Conservation (phyloP, 1,284 basidiomycete genomes). For the Phylloboletellus chloephorus region DNA sequence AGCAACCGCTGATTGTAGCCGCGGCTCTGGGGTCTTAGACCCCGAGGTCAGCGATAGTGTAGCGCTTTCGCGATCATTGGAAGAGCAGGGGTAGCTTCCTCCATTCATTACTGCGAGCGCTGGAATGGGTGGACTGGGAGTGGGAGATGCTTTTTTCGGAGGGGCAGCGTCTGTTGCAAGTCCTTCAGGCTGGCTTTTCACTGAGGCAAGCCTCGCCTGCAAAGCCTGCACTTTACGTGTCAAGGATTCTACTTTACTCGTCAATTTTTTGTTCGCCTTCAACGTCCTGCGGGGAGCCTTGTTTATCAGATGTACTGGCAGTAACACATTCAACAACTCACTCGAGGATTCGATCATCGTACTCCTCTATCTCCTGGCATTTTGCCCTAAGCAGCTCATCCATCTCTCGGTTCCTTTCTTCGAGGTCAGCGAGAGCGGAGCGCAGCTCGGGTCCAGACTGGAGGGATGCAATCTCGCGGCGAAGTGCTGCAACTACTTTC, state of each 20-base stretch:
- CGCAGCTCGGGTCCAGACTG: conserved; percentile 50
- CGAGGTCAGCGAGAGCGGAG: conserved; percentile 50
- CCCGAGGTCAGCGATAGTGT: conserved; percentile 40
- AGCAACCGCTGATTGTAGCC: neutral
- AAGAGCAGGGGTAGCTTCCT: conserved; percentile 7
- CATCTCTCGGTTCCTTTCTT: conserved; percentile 67
- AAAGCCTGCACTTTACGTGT: conserved; percentile 65
- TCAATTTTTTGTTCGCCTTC: conserved; percentile 73
- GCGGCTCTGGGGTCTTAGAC: conserved; percentile 48
- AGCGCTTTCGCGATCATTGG: conserved; percentile 36
- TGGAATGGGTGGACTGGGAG: conserved; percentile 5
- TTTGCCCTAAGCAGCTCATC: conserved; percentile 63
- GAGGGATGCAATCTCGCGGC: conserved; percentile 50
- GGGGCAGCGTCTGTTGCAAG: conserved; percentile 11
- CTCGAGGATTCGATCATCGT: conserved; percentile 75
- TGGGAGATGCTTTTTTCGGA: conserved; percentile 4
- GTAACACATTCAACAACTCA: conserved; percentile 37
- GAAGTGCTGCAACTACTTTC: conserved; percentile 52
- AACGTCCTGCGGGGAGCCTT: conserved; percentile 44
- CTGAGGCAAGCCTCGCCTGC: conserved; percentile 57
- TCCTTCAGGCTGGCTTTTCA: conserved; percentile 38
- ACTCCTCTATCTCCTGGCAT: conserved; percentile 74
- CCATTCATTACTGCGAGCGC: neutral
- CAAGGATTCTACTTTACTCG: conserved; percentile 60
- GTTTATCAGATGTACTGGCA: conserved; percentile 1